These are phyloP conservation scores for Syzygium oleosum DNA, from an alignment of 345 rosid species.

Conservation along the genomic window DNA sequence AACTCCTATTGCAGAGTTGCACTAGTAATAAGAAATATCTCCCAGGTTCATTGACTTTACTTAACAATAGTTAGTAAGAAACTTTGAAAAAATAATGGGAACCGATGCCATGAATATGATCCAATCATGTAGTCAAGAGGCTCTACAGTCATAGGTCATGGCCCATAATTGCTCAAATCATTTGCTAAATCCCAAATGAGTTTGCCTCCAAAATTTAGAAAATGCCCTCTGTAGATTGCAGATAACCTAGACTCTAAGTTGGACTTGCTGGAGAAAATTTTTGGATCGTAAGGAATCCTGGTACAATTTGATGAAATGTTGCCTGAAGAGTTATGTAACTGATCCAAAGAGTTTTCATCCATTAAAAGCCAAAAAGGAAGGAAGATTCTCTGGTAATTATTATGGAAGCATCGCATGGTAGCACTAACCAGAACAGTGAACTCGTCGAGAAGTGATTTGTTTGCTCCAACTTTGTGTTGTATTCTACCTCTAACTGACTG, in stretches of 20 bases:
- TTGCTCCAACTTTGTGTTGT: neutral
- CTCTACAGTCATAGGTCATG: neutral
- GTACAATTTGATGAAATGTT: neutral
- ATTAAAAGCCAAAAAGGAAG: neutral
- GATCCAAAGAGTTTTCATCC: neutral
- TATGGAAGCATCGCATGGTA: neutral
- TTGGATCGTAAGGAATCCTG: neutral
- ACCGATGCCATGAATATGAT: neutral
- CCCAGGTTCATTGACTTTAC: neutral
- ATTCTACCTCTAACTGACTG: neutral
- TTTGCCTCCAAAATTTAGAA: neutral
- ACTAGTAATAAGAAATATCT: fast-evolving
- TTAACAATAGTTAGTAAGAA: neutral
- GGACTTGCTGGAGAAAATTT: neutral
- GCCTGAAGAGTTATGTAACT: neutral
- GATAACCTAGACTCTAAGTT: neutral
- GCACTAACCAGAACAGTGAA: neutral
- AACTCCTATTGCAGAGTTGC: neutral
- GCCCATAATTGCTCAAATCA: neutral
- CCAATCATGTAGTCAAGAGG: neutral
- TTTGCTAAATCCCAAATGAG: neutral
- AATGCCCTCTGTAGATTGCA: no score
- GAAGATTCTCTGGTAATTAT: neutral
- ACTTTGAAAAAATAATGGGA: neutral
- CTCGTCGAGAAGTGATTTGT: neutral